Base-by-base conservation (phyloP, 768 basidiomycete genomes). In the Kwoniella heveanensis region DNA sequence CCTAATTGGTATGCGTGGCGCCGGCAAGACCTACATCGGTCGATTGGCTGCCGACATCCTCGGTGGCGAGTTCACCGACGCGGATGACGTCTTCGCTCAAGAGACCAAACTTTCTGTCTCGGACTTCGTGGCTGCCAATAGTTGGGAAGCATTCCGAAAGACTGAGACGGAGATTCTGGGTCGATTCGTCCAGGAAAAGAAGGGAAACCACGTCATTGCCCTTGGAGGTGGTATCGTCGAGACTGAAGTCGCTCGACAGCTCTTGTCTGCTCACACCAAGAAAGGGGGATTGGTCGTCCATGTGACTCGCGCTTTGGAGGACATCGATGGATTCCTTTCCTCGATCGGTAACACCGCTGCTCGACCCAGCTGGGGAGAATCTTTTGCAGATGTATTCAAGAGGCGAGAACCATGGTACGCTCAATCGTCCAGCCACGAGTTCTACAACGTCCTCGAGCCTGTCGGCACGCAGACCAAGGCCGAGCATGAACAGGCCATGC, bases 221-320 rank as follows among this genome's bases (percentile, higher is more conserved):
- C 86, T 96, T 21, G 95, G 96, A 2, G 96, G 96, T 2, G 95
- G 95, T 0, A 87, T 98, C 61, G 91, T 98, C 29, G 95, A 99
- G 80, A 90, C 87, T 0, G 84, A 87, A 1, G 84, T 83, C 46
- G 89, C 91, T 13, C 83, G 94, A 29, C 83, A 89, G 19, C 73
- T 90, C 3, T 83, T 99, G 63, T 84, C 87, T 78, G 80, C 83
- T 19, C 93, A 90, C 77, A 83, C 83, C 29, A 80, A 80, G 30
- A 82, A 77, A 21, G 82, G 82, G 26, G 90, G 90, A 3, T 86
- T 87, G 6, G 90, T 99, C 12, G 88, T 98, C 2, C 88, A 94
- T 79, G 85, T 98, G 63, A 84, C 87, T 21, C 85, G 96, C 15
- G 87, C 90, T 32, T 80, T 92, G 30, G 85, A 87, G 62, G 90